phyloP scores from a whole-genome alignment of 306 rosid species.

The Cucurbita ficifolia region DNA sequence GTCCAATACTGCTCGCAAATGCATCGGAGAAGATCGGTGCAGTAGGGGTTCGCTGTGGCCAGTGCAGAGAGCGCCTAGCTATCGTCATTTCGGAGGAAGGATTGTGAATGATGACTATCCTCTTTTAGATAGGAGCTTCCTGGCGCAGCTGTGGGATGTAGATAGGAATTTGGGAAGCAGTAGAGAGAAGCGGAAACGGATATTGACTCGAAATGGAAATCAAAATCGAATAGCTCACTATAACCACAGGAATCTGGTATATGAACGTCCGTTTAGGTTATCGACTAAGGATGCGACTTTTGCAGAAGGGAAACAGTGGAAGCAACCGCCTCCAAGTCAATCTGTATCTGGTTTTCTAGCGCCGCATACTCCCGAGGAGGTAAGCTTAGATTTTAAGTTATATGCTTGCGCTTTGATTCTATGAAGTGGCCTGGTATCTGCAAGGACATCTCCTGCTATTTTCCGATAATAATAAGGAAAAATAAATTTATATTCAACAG shows the following conservation, averaged over 20 bases:
- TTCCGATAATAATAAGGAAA: neutral
- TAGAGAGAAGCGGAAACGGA: slow-evolving; percentile 10
- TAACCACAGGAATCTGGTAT: neutral
- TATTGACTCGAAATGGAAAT: slow-evolving; percentile 1
- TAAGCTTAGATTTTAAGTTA: slow-evolving; percentile 2
- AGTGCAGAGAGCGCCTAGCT: neutral
- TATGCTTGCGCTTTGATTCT: neutral
- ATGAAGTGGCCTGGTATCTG: neutral
- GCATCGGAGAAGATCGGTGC: slow-evolving; percentile 2
- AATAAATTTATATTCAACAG: neutral
- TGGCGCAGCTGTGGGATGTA: slow-evolving; percentile 47
- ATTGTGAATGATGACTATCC: slow-evolving; percentile 5
- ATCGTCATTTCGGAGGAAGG: slow-evolving; percentile 31
- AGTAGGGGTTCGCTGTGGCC: slow-evolving; percentile 4
- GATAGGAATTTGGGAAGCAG: slow-evolving; percentile 27
- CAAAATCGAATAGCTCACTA: neutral
- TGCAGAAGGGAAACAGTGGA: slow-evolving; percentile 19
- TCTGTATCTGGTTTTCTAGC: slow-evolving; percentile 30
- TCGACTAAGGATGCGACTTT: slow-evolving; percentile 20
- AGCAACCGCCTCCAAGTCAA: slow-evolving; percentile 70
- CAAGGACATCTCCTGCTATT: neutral
- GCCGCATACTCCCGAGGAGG: slow-evolving; percentile 62
- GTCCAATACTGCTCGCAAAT: neutral
- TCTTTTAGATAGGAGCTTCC: slow-evolving; percentile 37
- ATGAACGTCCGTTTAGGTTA: slow-evolving; percentile 11